Evolutionary conservation across 345 rosid genomes (phyloP).

Genomic region (Cardamine occulta): DNA sequence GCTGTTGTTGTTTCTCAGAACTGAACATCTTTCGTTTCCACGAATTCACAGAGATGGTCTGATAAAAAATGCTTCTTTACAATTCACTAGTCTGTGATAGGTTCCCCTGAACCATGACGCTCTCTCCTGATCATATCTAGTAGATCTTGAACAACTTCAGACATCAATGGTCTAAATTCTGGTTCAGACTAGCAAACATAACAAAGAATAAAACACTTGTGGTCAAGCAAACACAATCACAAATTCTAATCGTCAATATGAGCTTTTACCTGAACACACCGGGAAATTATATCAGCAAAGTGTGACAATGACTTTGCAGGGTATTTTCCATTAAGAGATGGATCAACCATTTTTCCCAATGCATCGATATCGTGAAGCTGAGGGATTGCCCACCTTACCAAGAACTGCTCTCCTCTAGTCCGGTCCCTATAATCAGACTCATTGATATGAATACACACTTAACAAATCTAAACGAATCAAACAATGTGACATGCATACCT

Average conservation of each 20-base stretch:
- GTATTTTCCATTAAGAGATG: slow-evolving; percentile 75
- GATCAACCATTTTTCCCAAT: slow-evolving; percentile 95
- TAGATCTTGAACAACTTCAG: slow-evolving; percentile 95
- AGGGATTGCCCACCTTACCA: slow-evolving; percentile 97
- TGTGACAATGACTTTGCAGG: slow-evolving; percentile 88
- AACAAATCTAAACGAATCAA: neutral
- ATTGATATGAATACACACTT: slow-evolving; percentile 19
- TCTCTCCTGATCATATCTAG: slow-evolving; percentile 77
- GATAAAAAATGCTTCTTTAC: slow-evolving; percentile 33
- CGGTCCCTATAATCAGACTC: slow-evolving; percentile 53
- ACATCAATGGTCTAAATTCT: slow-evolving; percentile 84
- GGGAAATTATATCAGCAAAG: slow-evolving; percentile 89
- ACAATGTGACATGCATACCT: slow-evolving; percentile 50
- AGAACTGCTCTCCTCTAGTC: slow-evolving; percentile 80
- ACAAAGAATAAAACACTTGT: neutral
- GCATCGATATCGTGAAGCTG: slow-evolving; percentile 96
- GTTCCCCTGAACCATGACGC: slow-evolving; percentile 61
- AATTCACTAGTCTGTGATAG: slow-evolving; percentile 37
- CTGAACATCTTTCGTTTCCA: slow-evolving; percentile 30
- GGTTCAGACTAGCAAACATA: slow-evolving; percentile 65
- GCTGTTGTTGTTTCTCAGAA: slow-evolving; percentile 31
- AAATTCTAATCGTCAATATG: slow-evolving; percentile 8
- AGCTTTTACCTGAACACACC: slow-evolving; percentile 83
- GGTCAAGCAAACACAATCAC: slow-evolving; percentile 26
- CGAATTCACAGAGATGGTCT: slow-evolving; percentile 32